Base-by-base conservation (phyloP, 225 moss, liverwort and hornwort genomes). In the Physcomitrium patens region DNA sequence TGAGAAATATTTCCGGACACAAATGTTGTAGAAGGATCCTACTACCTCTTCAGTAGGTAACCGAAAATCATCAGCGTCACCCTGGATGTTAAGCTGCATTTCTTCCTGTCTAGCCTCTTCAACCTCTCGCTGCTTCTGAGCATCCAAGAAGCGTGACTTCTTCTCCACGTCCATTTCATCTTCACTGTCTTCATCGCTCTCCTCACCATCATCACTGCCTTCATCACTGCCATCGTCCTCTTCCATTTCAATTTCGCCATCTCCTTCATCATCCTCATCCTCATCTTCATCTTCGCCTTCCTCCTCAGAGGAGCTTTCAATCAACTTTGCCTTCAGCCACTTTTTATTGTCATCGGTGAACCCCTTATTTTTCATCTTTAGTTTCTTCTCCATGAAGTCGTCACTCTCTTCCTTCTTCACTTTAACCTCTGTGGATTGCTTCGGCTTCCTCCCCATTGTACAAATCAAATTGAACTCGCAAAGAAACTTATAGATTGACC, bases 81-180 rank as follows among this genome's bases (percentile, higher is more conserved):
- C 95, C 82, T 91, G 91, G 42, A 99, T 95, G 70, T 99, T 99
- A 13, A 99, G 84, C 78, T 99, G 91, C 93, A 99, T 83, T 74
- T 91, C 92, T 81, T 99, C 95, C 65, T 90, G 90, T 77, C 82
- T 82, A 2, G 99, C 95, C 51, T 95, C 89, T 74, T 89, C 87
- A 68, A 76, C 92, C 60, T 99, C 99, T 15, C 74, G 87, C 50
- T 73, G 76, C 53, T 85, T 95, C 68, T 80, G 79, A 60, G 87
- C 91, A 80, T 95, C 95, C 52, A 93, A 58, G 72, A 86, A 79
- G 37, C 99, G 83, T 7, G 99, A 77, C 47, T 95, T 95, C 70
- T 92, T 99, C 86, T 99, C 99, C 69, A 95, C 95, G 20, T 89
- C 99, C 85, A 95, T 53, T 60, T 95, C 99, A 65, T 89, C 87